These are phyloP conservation scores for Microsporum audouinii DNA, from an alignment of 2,329 filamentous ascomycete species.

Conservation along the genomic window DNA sequence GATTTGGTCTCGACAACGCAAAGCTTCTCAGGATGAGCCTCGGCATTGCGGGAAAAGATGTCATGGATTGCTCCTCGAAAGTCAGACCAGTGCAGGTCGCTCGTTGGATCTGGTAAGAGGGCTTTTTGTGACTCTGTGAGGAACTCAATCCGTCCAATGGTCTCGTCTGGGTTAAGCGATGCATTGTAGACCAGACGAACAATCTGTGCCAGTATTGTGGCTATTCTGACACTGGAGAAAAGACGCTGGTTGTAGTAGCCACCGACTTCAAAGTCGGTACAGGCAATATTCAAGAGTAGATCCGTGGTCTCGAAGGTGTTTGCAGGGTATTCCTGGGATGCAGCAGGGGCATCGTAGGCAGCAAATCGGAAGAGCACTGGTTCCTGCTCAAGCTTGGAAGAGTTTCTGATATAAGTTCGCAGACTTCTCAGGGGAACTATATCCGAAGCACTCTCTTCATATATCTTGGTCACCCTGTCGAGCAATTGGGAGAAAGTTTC, in stretches of 20 bases:
- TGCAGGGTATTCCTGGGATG: conserved; percentile 31
- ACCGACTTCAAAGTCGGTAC: conserved; percentile 22
- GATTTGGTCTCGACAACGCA: conserved; percentile 57
- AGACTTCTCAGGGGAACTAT: conserved; percentile 33
- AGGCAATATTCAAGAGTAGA: conserved; percentile 30
- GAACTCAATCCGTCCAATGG: conserved; percentile 36
- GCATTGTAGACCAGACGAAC: conserved; percentile 32
- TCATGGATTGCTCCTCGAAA: conserved; percentile 28
- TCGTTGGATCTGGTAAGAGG: conserved; percentile 31
- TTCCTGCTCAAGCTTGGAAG: conserved; percentile 28
- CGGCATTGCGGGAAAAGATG: conserved; percentile 35
- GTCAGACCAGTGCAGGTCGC: conserved; percentile 36
- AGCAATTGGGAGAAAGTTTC: conserved; percentile 33
- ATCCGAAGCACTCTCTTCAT: conserved; percentile 31
- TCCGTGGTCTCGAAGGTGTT: conserved; percentile 36
- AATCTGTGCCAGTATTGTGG: conserved; percentile 35
- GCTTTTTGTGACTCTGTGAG: conserved; percentile 14
- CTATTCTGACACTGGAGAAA: conserved; percentile 36
- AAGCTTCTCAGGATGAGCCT: conserved; percentile 53
- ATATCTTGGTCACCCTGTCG: conserved; percentile 32
- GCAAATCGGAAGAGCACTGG: conserved; percentile 39
- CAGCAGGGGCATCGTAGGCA: conserved; percentile 35
- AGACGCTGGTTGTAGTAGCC: conserved; percentile 37
- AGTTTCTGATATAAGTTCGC: conserved; percentile 31
- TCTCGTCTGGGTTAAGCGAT: conserved; percentile 29